Base-by-base conservation (phyloP, 768 basidiomycete species). In the Mycena leptocephala region DNA sequence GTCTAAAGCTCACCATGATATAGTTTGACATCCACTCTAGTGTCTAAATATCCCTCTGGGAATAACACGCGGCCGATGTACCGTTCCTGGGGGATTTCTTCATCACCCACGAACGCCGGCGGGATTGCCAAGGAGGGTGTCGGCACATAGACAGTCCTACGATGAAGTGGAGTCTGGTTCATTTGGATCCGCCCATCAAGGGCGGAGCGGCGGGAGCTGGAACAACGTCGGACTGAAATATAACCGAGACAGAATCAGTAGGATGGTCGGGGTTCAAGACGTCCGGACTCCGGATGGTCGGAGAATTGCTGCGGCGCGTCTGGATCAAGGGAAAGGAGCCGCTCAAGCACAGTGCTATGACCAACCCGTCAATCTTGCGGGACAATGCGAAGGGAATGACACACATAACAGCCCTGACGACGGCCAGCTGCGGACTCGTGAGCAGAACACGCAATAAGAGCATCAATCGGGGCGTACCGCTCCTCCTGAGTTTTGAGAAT, bases 81-180 rank as follows among this genome's bases (percentile, higher is more conserved):
- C 32, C 33, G 11, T 26, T 26, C 22, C 11, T 3, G 41, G 39
- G 22, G 3, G 39, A 70, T 70, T 2, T 70, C 68, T 30, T 58
- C 68, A 30, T 70, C 68, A 30, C 68, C 68, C 14, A 70, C 51
- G 24, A 59, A 46, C 7, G 22, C 41, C 37, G 68, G 56, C n/a
- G 56, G 56, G 11, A 70, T 20, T 30, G 26, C 22, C 30, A n/a
- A n/a, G n/a, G n/a, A n/a, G n/a, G n/a, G n/a, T n/a, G 18, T 5
- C 28, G 51, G 3, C n/a, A 35, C 18, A 2, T 30, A 6, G 35
- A 37, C 13, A 6, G 13, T 37, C 43, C 16, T 46, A 18, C 43
- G 43, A 20, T 20, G 7, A 46, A 46, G 26, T 32, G 53, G 24
- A 24, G 11, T 26, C 4, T 8, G 35, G 16, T n/a, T 20, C n/a